A percentile compares a stretch with the other conserved stretches of the same genome.
Conservation (phyloP, 768 basidiomycete genomes). For the Lyophyllum atratum region DNA sequence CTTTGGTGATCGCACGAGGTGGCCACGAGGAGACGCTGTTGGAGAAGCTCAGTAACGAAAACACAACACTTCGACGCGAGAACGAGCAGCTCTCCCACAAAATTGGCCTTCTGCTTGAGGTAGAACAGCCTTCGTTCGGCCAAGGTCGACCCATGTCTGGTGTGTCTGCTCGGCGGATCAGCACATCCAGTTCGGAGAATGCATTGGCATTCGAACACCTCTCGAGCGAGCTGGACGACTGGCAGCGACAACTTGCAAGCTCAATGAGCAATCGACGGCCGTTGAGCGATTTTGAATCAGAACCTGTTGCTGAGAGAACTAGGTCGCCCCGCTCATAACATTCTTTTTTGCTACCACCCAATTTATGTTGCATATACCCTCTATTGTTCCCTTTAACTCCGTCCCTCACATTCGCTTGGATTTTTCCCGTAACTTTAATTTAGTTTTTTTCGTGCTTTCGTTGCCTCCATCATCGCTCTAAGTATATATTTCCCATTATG, state of each 20-base stretch:
- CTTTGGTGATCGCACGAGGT: constrained; percentile 72
- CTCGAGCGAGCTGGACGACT: constrained; percentile 81
- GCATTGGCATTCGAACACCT: constrained; percentile 75
- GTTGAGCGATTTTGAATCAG: constrained; percentile 71
- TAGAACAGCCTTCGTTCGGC: constrained; percentile 76
- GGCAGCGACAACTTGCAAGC: constrained; percentile 82
- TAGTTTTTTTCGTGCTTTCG: constrained; percentile 30
- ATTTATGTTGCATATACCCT: constrained; percentile 54
- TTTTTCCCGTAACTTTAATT: constrained; percentile 40
- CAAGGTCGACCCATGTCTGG: constrained; percentile 63
- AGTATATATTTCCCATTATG: constrained; percentile 38
- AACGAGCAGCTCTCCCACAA: constrained; percentile 91
- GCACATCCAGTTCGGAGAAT: constrained; percentile 84
- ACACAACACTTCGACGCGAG: constrained; percentile 75
- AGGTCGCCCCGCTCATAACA: constrained; percentile 58
- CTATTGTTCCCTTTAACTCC: constrained; percentile 28
- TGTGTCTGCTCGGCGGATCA: constrained; percentile 57
- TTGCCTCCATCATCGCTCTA: constrained; percentile 26
- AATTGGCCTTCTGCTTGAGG: constrained; percentile 86
- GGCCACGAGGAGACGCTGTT: constrained; percentile 76
- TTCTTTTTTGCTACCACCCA: constrained; percentile 30
- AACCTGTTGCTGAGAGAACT: constrained; percentile 56
- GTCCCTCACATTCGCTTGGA: constrained; percentile 59
- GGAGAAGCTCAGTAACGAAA: constrained; percentile 84
- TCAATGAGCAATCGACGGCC: constrained; percentile 76